phyloP scores from a whole-genome alignment of 1,139 yeast genomes.

The Insectozyma bohioensis region DNA sequence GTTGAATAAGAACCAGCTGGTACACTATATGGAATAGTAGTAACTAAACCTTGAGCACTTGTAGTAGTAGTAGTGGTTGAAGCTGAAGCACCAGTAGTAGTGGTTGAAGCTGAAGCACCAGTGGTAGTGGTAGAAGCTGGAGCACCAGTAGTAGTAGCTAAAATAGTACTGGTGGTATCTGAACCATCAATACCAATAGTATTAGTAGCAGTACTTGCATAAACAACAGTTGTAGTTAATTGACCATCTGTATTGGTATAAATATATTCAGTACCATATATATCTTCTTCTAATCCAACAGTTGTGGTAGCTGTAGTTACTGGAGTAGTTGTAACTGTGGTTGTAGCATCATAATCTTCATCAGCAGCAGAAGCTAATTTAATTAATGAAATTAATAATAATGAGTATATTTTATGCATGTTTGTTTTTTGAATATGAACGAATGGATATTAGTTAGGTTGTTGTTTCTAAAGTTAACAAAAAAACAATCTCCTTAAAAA shows the following conservation, averaged over 20 bases:
- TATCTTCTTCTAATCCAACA: constrained; percentile 25
- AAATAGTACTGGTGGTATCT: too few relatives aligned
- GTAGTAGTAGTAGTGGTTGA: constrained; percentile 7
- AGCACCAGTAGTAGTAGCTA: constrained; percentile 10
- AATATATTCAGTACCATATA: constrained; percentile 36
- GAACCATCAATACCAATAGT: constrained; percentile 4
- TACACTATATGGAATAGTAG: constrained; percentile 14
- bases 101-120: background rate
- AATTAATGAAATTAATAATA: constrained; percentile 18
- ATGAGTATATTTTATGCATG: constrained; percentile 17
- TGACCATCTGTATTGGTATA: constrained; percentile 31
- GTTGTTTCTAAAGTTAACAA: too few relatives aligned
- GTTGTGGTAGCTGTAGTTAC: constrained; percentile 32
- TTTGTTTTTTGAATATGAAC: too few relatives aligned
- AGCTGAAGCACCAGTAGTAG: constrained; percentile 7
- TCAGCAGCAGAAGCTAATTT: constrained; percentile 12
- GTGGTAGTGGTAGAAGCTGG: constrained; percentile 5
- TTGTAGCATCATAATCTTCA: constrained; percentile 20
- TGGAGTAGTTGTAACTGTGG: constrained; percentile 31
- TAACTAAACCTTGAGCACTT: constrained; percentile 5
- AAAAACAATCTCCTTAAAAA: too few relatives aligned
- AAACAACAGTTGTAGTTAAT: constrained; percentile 33
- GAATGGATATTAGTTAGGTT: too few relatives aligned
- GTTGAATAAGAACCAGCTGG: constrained; percentile 29
- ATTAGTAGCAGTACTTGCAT: constrained; percentile 22